These are phyloP conservation scores for Capsicum chinense DNA, from an alignment of 257 asterid genomes.

Conservation along the genomic window DNA sequence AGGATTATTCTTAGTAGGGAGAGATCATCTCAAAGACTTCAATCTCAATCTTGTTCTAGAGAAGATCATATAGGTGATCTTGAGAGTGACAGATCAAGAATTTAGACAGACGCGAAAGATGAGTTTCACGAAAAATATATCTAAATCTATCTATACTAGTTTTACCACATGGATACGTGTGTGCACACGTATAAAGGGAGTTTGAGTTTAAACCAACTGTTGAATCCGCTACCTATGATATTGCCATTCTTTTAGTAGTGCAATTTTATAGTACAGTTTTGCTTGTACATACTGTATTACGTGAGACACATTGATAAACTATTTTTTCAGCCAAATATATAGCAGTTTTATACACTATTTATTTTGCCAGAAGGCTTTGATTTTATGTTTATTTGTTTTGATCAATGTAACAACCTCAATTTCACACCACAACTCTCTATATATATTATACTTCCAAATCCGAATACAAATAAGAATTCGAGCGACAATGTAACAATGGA, in stretches of 20 bases:
- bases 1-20: slow-evolving; percentile 59
- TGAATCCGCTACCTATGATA: background rate
- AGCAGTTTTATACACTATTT: background rate
- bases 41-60: slow-evolving; percentile 44
- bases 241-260: no score
- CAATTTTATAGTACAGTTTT: no score
- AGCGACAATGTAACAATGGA: no score
- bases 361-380: background rate
- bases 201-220: background rate
- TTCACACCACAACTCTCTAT: no score
- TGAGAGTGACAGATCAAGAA: slow-evolving; percentile 43
- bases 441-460: no score
- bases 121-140: background rate
- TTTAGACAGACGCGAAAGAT: background rate
- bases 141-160: background rate
- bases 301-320: no score
- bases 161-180: background rate
- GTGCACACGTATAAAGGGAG: background rate
- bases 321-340: background rate
- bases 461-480: no score
- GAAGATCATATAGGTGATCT: slow-evolving; percentile 51
- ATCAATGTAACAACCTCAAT: no score
- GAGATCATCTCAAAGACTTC: slow-evolving; percentile 54
- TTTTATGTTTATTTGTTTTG: background rate
- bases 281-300: no score